These are phyloP conservation scores for Yamadazyma atmosphaerica DNA, from an alignment of 1,139 yeast genomes.

Conservation along the genomic window DNA sequence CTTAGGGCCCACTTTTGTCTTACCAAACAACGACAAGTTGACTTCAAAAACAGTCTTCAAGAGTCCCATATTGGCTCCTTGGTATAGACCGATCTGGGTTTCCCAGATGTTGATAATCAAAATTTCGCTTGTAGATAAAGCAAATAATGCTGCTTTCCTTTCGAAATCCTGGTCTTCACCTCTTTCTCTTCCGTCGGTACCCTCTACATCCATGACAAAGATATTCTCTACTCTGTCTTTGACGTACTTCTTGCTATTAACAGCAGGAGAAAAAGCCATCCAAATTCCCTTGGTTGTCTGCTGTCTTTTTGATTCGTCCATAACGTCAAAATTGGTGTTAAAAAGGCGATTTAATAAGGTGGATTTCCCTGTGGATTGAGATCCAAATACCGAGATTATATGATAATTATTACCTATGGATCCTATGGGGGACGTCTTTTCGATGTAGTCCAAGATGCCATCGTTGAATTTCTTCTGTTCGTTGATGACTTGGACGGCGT, in stretches of 20 bases:
- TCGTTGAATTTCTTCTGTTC: conserved; percentile 68
- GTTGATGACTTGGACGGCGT: conserved; percentile 75
- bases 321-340: conserved; percentile 86
- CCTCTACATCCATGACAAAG: conserved; percentile 95
- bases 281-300: conserved; percentile 96
- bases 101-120: conserved; percentile 95
- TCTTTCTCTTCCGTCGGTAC: conserved; percentile 96
- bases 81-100: conserved; percentile 93
- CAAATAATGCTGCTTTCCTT: conserved; percentile 92
- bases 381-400: conserved; percentile 92
- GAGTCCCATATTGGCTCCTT: conserved; percentile 96
- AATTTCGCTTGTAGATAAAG: conserved; percentile 87
- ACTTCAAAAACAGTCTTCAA: conserved; percentile 96
- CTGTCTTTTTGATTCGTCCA: conserved; percentile 80
- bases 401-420: conserved; percentile 74
- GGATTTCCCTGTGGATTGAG: conserved; percentile 95
- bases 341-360: conserved; percentile 83
- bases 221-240: conserved; percentile 38
- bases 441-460: conserved; percentile 36
- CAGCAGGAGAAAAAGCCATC: conserved; percentile 66
- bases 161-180: conserved; percentile 99
- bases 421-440: conserved; percentile 29
- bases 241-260: conserved; percentile 27
- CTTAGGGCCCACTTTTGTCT: conserved; percentile 30
- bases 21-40: conserved; percentile 75